Evolutionary conservation across 208 protist genomes (phyloP), one percentile per base, ranked within the genome.

Genomic region (Leptomonas seymouri): DNA sequence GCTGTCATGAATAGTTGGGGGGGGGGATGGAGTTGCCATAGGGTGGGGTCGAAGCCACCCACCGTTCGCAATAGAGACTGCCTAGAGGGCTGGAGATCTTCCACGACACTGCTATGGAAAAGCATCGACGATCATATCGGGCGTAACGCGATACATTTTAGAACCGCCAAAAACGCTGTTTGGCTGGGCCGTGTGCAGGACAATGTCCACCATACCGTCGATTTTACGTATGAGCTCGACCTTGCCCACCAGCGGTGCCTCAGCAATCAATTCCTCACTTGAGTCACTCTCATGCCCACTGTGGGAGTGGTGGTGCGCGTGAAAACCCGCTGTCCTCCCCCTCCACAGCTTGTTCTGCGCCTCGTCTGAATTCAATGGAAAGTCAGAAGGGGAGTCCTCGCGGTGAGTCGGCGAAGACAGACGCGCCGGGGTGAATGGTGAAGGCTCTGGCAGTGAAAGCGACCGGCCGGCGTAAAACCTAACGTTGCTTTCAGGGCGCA

Each of bases 151-250:
- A 23, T 66, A 67, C 71, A 76, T 76, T 44, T 70, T 76, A 3
- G 62, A 76, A 7, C 62, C 71, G 4, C 61, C 71, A 65, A 76
- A 76, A 2, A 76, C 62, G 49, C 62, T 70, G 44, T 77, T 77
- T 8, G 62, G 50, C 28, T 61, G 54, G 16, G 48, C 28, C 15
- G 64, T 70, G 44, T 61, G 72, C 42, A 77, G 56, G 5, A 70
- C 57, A 44, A 71, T 56, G 46, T 61, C 72, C 1, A 70, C 65
- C 18, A 14, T 36, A 9, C 56, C 72, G 27, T 77, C 48, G 39
- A 77, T 63, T 36, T 63, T 45, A 9, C 62, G 62, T 36, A 71
- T 53, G 31, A 67, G 44, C 41, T 64, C 58, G 27, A 77, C 60
- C 25, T 48, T 16, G 0, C 62, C 62, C 16, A 62, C 44, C 31